A percentile compares a stretch with the other conserved stretches of the same genome.
phyloP scores from a whole-genome alignment of 331 rosid genomes.

The Rhamnella rubrinervis region DNA sequence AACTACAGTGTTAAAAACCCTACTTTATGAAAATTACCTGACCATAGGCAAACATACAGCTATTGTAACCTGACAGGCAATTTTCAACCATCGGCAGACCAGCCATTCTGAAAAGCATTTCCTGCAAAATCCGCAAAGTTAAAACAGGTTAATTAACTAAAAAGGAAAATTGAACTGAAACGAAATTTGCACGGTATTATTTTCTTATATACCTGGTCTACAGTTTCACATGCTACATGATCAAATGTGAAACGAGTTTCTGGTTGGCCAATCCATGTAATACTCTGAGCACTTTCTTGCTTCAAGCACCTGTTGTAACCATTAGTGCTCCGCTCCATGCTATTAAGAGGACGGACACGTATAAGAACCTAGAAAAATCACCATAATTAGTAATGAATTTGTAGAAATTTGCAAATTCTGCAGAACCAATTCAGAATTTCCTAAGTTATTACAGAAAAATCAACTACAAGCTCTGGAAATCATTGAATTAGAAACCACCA shows the following conservation, averaged over 20 bases:
- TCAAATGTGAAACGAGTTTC: constrained; percentile 91
- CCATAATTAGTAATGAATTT: constrained; percentile 20
- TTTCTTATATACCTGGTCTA: constrained; percentile 62
- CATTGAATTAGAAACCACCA: neutral
- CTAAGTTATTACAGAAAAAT: neutral
- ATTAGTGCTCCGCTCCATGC: constrained; percentile 62
- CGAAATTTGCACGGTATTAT: no score
- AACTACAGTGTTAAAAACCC: neutral
- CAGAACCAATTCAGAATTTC: neutral
- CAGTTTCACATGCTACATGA: constrained; percentile 95
- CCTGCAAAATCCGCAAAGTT: constrained; percentile 45
- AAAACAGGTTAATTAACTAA: constrained; percentile 20
- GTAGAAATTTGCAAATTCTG: constrained; percentile 3
- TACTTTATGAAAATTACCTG: constrained; percentile 58
- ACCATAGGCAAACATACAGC: constrained; percentile 98
- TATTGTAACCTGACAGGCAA: constrained; percentile 92
- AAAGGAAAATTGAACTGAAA: constrained; percentile 2
- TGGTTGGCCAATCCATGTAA: constrained; percentile 85
- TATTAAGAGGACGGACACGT: constrained; percentile 88
- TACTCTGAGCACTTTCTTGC: constrained; percentile 75
- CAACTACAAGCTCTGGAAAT: neutral
- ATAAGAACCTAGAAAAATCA: constrained; percentile 63
- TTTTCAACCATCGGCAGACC: constrained; percentile 98
- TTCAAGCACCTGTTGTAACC: constrained; percentile 85
- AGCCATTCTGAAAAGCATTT: constrained; percentile 90